Evolutionary conservation across 179 eudicot species (phyloP).

Genomic region (Amaranthus tricolor): DNA sequence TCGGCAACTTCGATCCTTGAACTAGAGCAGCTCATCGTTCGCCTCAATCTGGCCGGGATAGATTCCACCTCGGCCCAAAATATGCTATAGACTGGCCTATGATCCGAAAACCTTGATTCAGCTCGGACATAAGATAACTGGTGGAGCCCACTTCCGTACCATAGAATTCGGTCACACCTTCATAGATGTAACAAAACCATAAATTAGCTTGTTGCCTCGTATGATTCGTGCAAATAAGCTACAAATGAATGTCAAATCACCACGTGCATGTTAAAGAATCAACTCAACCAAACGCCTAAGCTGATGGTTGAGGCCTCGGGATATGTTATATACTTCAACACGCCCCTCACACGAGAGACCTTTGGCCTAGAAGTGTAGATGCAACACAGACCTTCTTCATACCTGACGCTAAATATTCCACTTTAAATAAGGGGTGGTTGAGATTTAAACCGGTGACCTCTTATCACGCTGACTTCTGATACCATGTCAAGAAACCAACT

Average conservation of each 20-base stretch:
- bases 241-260: background rate
- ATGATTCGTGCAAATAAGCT: background rate
- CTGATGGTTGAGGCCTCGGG: too few species aligned
- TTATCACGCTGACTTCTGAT: too few species aligned
- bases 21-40: constrained; percentile 59
- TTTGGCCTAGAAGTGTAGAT: too few species aligned
- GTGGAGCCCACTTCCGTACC: constrained; percentile 80
- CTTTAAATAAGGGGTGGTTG: too few species aligned
- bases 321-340: too few species aligned
- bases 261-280: too few species aligned
- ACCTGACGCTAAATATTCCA: too few species aligned
- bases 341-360: too few species aligned
- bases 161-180: constrained; percentile 93
- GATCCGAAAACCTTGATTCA: constrained; percentile 90
- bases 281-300: too few species aligned
- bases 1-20: constrained; percentile 79
- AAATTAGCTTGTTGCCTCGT: constrained; percentile 13
- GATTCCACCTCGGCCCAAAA: constrained; percentile 86
- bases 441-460: too few species aligned
- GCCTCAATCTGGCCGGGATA: constrained; percentile 48
- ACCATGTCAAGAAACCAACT: too few species aligned
- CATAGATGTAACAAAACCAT: background rate
- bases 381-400: too few species aligned
- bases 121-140: constrained; percentile 87
- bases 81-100: constrained; percentile 79